Percentiles rank a stretch among this genome's conserved stretches.
Conservation (phyloP, 129 eudicot genomes). For the Helianthus annuus region HanXRQr2.0-SUNRISE NC_035435.2:127237328-127237827, state of each 20-base stretch:
- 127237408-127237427: too few species aligned
- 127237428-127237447: too few species aligned
- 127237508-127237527: conserved; percentile 84
- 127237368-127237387: too few species aligned
- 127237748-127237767: not conserved
- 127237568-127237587: conserved; percentile 66
- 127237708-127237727: conserved; percentile 54
- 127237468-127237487: conserved; percentile 1
- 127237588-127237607: conserved; percentile 82
- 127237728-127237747: conserved; percentile 51
- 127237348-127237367: too few species aligned
- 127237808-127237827: conserved; percentile 63
- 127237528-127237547: conserved; percentile 96
- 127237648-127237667: conserved; percentile 84
- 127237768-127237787: not conserved
- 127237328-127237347: too few species aligned
- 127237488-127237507: not conserved
- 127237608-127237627: conserved; percentile 93
- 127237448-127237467: not conserved
- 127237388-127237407: too few species aligned
- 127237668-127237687: conserved; percentile 70
- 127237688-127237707: conserved; percentile 72
- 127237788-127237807: not conserved
- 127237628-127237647: conserved; percentile 95
- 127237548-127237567: conserved; percentile 91